Evolutionary conservation across 2,329 filamentous ascomycete genomes (phyloP).

Genomic region (Orbilia ellipsospora): DNA sequence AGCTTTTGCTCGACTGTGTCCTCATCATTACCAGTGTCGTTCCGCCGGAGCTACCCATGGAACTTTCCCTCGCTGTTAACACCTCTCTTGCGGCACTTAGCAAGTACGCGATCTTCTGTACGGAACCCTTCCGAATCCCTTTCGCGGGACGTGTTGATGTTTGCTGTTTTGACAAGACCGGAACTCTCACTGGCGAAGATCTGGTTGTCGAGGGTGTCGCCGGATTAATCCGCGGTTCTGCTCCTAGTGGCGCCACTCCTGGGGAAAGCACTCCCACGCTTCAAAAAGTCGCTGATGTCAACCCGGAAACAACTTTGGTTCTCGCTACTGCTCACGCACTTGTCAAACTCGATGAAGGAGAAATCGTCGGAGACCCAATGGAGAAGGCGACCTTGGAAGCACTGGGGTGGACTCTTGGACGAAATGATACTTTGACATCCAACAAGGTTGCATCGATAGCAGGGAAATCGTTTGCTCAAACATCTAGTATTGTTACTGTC

Average conservation of each 20-base stretch:
- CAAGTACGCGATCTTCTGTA: constrained; percentile 97
- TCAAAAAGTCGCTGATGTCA: constrained; percentile 73
- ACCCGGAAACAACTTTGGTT: constrained; percentile 87
- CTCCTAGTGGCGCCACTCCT: constrained; percentile 69
- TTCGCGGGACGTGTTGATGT: constrained; percentile 95
- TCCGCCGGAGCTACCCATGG: constrained; percentile 98
- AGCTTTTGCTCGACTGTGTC: constrained; percentile 95
- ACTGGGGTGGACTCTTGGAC: constrained; percentile 91
- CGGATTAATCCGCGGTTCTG: constrained; percentile 68
- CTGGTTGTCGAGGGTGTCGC: constrained; percentile 97
- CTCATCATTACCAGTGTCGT: constrained; percentile 98
- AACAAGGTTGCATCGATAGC: constrained; percentile 68
- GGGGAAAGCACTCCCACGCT: constrained; percentile 72
- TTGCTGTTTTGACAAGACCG: constrained; percentile 98
- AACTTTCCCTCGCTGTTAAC: constrained; percentile 95
- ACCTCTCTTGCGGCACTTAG: constrained; percentile 94
- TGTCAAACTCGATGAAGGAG: constrained; percentile 95
- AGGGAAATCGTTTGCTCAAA: constrained; percentile 65
- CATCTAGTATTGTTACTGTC: constrained; percentile 84
- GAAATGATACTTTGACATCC: constrained; percentile 83
- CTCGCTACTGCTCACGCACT: constrained; percentile 94
- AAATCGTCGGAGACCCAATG: constrained; percentile 98
- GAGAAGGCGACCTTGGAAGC: constrained; percentile 93
- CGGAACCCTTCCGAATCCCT: constrained; percentile 97
- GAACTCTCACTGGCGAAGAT: constrained; percentile 94